phyloP scores from a whole-genome alignment of 192 early-diverging fungal species.

The Backusella morwellensis region DNA sequence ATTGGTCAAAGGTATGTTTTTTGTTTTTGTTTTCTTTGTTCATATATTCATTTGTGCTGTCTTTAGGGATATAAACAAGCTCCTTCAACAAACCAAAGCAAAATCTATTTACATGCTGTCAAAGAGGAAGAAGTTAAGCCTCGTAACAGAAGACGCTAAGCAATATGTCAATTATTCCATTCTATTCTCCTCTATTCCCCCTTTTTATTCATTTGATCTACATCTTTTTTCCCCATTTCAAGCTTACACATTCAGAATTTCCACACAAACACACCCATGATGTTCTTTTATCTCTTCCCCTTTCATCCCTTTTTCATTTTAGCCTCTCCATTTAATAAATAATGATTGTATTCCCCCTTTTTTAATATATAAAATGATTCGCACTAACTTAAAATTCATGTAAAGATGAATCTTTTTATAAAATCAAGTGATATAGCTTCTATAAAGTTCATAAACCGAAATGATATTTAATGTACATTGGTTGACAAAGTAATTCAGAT shows the following conservation, averaged over 20 bases:
- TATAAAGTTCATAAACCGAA: neutral
- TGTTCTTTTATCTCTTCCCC: neutral
- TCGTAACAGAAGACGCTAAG: slow-evolving; percentile 45
- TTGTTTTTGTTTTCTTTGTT: too few species aligned
- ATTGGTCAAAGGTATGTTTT: slow-evolving; percentile 66
- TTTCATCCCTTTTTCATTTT: neutral
- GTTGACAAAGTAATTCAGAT: too few species aligned
- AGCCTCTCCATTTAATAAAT: neutral
- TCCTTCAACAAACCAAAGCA: slow-evolving; percentile 59
- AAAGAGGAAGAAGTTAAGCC: slow-evolving; percentile 82
- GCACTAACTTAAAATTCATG: too few species aligned
- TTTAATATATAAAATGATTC: neutral
- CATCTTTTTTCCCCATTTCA: neutral
- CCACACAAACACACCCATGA: neutral
- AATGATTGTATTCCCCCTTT: neutral
- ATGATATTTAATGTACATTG: neutral
- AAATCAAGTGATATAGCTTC: neutral
- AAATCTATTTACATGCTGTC: slow-evolving; percentile 62
- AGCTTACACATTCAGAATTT: neutral
- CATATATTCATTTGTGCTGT: slow-evolving; percentile 1
- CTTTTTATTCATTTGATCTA: neutral
- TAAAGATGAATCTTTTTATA: too few species aligned
- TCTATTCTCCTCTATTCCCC: neutral
- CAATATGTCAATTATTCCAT: neutral
- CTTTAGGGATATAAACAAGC: slow-evolving; percentile 31